A percentile compares a stretch with the other conserved stretches of the same genome.
Evolutionary conservation across 805 yeast species (phyloP).

Genomic region (Suhomyces xylopsoci): DNA sequence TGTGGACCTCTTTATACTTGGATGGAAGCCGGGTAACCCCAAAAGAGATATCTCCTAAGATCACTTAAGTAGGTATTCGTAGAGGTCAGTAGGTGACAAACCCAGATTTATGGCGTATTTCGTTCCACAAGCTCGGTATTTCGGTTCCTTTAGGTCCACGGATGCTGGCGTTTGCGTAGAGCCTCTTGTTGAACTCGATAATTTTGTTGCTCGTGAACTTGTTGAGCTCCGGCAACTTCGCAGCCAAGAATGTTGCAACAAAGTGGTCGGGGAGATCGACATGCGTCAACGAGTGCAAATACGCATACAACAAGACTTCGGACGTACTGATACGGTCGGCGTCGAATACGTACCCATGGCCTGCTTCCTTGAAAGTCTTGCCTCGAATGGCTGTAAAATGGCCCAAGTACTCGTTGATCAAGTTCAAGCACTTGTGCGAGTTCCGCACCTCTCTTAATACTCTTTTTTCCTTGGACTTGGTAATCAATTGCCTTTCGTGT

Average conservation of each 20-base stretch:
- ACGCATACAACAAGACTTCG: constrained; percentile 40
- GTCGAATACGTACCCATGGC: constrained; percentile 14
- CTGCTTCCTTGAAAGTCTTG: constrained; percentile 12
- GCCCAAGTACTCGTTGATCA: constrained; percentile 20
- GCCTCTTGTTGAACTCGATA: constrained; percentile 8
- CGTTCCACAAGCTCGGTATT: constrained; percentile 36
- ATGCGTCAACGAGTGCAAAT: constrained; percentile 30
- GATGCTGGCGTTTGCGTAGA: constrained; percentile 10
- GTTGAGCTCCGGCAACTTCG: constrained; percentile 29
- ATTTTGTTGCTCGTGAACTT: constrained; percentile 9
- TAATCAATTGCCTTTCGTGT: constrained; percentile 35
- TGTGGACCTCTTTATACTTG: background rate
- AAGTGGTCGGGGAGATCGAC: constrained; percentile 41
- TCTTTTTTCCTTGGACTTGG: constrained; percentile 31
- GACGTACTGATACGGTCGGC: constrained; percentile 17
- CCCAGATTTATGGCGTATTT: constrained; percentile 17
- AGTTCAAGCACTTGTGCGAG: constrained; percentile 29
- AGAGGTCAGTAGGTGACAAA: background rate
- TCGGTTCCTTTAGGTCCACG: constrained; percentile 26
- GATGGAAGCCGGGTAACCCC: background rate
- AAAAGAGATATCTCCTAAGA: too few species aligned
- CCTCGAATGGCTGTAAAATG: constrained; percentile 14
- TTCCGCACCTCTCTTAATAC: constrained; percentile 31
- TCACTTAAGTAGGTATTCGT: background rate
- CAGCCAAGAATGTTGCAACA: constrained; percentile 29